Percentiles rank a stretch among this genome's conserved stretches.
These are phyloP conservation scores for Conoideocrella luteorostrata DNA, from an alignment of 2,329 filamentous ascomycete genomes.

Conservation along the genomic window DNA sequence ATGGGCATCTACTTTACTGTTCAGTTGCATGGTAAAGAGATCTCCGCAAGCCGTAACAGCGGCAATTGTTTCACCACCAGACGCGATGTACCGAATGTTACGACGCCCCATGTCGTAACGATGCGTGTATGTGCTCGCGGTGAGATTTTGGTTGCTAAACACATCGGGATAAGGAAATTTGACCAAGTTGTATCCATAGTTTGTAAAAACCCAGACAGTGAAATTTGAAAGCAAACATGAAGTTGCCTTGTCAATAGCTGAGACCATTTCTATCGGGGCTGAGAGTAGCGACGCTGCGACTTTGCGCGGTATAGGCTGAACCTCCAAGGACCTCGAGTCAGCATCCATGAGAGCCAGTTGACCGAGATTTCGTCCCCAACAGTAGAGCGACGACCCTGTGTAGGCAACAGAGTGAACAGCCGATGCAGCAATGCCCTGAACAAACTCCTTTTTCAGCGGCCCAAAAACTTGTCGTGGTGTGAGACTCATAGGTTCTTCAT, in stretches of 20 bases:
- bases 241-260: conserved; percentile 86
- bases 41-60: conserved; percentile 80
- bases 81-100: conserved; percentile 68
- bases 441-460: conserved; percentile 75
- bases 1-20: conserved; percentile 56
- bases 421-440: conserved; percentile 81
- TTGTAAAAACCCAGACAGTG: conserved; percentile 89
- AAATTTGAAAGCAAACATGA: conserved; percentile 78
- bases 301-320: conserved; percentile 75
- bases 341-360: conserved; percentile 93
- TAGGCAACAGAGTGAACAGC: conserved; percentile 87
- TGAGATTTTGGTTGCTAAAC: conserved; percentile 63
- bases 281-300: conserved; percentile 73
- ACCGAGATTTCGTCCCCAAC: conserved; percentile 91
- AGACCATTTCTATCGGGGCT: conserved; percentile 67
- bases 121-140: conserved; percentile 46
- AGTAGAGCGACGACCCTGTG: conserved; percentile 74
- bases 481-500: conserved; percentile 78
- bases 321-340: conserved; percentile 81
- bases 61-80: conserved; percentile 86
- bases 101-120: conserved; percentile 57
- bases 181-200: conserved; percentile 90
- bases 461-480: conserved; percentile 87
- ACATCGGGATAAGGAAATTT: conserved; percentile 70
- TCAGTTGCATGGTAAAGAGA: conserved; percentile 77